Conservation (phyloP, 83 land plant species). For the Picea abies region DNA sequence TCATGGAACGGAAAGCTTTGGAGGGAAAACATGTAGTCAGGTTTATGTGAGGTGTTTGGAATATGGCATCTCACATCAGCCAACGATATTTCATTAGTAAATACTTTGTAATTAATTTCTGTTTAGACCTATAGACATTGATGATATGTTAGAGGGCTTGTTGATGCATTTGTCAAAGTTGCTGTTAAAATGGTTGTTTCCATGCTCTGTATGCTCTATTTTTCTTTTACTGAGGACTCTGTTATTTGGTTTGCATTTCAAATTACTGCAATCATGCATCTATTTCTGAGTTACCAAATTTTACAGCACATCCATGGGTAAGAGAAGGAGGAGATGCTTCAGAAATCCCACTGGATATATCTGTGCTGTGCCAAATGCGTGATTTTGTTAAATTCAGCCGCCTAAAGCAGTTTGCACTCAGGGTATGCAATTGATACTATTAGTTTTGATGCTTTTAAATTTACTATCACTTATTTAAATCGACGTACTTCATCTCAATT, state of each 20-base stretch:
- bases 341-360: slow-evolving; percentile 95
- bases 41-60: background rate
- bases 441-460: background rate
- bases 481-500: background rate
- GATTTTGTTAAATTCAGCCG: slow-evolving; percentile 97
- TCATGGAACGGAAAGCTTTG: background rate
- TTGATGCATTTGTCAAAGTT: background rate
- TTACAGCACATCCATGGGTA: slow-evolving; percentile 98
- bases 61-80: background rate
- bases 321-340: slow-evolving; percentile 96
- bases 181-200: background rate
- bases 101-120: background rate
- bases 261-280: background rate
- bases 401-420: slow-evolving; percentile 91
- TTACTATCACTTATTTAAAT: background rate
- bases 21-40: background rate
- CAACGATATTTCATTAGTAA: background rate
- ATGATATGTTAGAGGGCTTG: background rate
- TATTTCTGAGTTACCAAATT: background rate
- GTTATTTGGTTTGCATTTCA: background rate
- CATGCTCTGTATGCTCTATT: background rate
- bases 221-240: background rate
- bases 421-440: slow-evolving; percentile 47
- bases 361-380: slow-evolving; percentile 90
- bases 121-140: background rate